Percentiles rank a stretch among this genome's conserved stretches.
Evolutionary conservation across 768 basidiomycete species (phyloP).

Genomic region (Ramaria sp.): DNA sequence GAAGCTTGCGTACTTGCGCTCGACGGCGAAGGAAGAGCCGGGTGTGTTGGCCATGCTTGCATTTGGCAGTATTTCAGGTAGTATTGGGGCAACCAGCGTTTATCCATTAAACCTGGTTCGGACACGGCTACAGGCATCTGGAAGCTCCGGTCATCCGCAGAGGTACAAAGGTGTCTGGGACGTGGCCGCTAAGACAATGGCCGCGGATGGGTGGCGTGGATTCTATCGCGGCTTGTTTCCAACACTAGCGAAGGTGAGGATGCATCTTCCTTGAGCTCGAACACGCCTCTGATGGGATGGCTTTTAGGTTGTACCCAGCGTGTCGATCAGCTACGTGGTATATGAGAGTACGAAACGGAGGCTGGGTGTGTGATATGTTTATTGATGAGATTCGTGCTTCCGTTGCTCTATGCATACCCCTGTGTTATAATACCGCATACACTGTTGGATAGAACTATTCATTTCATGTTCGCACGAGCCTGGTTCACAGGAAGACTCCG

Average conservation of each 20-base stretch:
- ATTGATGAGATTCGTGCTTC: background rate
- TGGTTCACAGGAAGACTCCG: slow-evolving; percentile 4
- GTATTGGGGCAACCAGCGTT: slow-evolving; percentile 87
- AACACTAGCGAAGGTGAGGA: slow-evolving; percentile 74
- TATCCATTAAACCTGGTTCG: slow-evolving; percentile 89
- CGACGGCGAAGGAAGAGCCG: slow-evolving; percentile 82
- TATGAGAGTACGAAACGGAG: slow-evolving; percentile 80
- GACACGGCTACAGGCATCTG: slow-evolving; percentile 92
- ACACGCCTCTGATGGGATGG: slow-evolving; percentile 2
- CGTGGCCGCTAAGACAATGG: slow-evolving; percentile 70
- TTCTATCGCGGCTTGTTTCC: slow-evolving; percentile 91
- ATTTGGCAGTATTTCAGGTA: slow-evolving; percentile 89
- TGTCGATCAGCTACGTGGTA: slow-evolving; percentile 94
- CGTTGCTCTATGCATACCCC: slow-evolving; percentile 1
- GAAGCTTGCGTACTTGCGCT: slow-evolving; percentile 80
- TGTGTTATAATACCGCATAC: background rate
- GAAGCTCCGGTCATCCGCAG: slow-evolving; percentile 90
- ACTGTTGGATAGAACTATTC: slow-evolving; percentile 2
- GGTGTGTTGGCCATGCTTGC: slow-evolving; percentile 78
- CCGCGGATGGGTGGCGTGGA: slow-evolving; percentile 83
- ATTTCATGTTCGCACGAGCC: background rate
- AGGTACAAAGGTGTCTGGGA: slow-evolving; percentile 82
- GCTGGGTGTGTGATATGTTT: slow-evolving; percentile 20
- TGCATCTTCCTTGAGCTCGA: background rate
- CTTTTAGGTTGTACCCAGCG: slow-evolving; percentile 80